Evolutionary conservation across 1,284 basidiomycete genomes (phyloP), one percentile per base, ranked within the genome.

Genomic region (Rhodotorula sp.): DNA sequence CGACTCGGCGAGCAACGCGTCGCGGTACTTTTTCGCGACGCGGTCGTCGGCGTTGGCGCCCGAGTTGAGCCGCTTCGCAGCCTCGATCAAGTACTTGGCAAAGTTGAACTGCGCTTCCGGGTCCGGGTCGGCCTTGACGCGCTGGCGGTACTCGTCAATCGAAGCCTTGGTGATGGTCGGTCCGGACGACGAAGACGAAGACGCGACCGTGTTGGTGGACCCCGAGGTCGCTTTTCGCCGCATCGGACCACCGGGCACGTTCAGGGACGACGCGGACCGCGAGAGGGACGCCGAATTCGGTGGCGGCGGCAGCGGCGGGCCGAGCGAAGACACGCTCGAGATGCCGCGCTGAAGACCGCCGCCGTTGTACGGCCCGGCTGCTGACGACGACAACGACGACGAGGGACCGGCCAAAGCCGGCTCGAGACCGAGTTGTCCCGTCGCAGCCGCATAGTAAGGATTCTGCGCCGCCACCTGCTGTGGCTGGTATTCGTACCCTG

Each of bases 61-160:
- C 58, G 76, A 75, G 31, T 80, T 79, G 62, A 82, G 77, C 82
- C 93, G 91, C 83, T 93, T 93, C 26, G 97, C 97, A n/a, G 97
- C 97, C 80, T 99, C 97, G 81, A 99, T 96, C 70, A 99, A 88
- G 81, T 99, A 99, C 83, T 96, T 96, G 20, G 94, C 93, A 80
- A 95, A 99, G 29, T 91, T 86, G 82, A 98, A 99, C 81, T 99
- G 97, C n/a, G 95, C 92, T 82, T 99, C 97, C 0, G 96, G 94
- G 80, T 99, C 97, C 0, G 96, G 94, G 81, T 99, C 97, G 60
- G 88, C 90, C 83, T 98, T 99, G 85, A 99, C 97, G 64, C 97
- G 89, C 71, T 91, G 90, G 29, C 97, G 90, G 82, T 99, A 99
- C 80, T 97, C 91, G 80, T 98, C 94, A 76, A 99, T 95, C 80